Evolutionary conservation across 1,284 basidiomycete genomes (phyloP).

Genomic region (Pseudozyma hubeiensis): DNA sequence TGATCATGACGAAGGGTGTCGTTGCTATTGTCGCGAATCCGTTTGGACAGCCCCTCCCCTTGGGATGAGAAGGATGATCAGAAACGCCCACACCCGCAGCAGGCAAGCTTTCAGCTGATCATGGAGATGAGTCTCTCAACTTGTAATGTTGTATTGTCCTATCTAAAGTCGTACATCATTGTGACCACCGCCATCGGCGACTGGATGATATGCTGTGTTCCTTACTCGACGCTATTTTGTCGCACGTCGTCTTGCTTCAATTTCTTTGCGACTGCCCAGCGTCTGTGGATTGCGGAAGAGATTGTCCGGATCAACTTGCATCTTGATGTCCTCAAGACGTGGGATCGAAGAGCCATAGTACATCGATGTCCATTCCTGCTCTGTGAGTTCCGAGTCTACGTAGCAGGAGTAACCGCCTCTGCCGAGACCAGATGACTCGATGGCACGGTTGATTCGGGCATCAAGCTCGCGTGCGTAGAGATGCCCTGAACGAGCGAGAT

Average conservation of each 20-base stretch:
- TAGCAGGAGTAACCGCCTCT: conserved; percentile 56
- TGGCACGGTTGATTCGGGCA: conserved; percentile 24
- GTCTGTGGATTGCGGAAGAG: conserved; percentile 56
- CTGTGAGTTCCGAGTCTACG: conserved; percentile 47
- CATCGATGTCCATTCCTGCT: conserved; percentile 45
- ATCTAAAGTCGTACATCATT: too few relatives aligned
- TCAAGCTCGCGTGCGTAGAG: conserved; percentile 40
- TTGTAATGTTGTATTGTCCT: too few relatives aligned
- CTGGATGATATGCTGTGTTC: too few relatives aligned
- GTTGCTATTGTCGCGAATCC: too few relatives aligned
- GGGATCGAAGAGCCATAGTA: conserved; percentile 53
- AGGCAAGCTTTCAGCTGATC: too few relatives aligned
- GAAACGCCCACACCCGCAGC: too few relatives aligned
- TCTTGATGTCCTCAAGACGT: conserved; percentile 50
- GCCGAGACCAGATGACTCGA: conserved; percentile 29
- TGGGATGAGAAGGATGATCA: too few relatives aligned
- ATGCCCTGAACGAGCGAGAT: conserved; percentile 32
- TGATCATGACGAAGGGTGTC: too few relatives aligned
- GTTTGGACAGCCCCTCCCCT: too few relatives aligned
- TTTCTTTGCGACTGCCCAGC: conserved; percentile 31
- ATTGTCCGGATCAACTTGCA: conserved; percentile 50
- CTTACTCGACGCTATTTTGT: not conserved
- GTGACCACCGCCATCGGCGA: too few relatives aligned
- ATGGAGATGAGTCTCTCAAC: too few relatives aligned
- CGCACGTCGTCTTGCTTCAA: conserved; percentile 19